Evolutionary conservation across 352 stramenopile genomes (phyloP), one percentile per base, ranked within the genome.

Genomic region (Blastocystis hominis): DNA sequence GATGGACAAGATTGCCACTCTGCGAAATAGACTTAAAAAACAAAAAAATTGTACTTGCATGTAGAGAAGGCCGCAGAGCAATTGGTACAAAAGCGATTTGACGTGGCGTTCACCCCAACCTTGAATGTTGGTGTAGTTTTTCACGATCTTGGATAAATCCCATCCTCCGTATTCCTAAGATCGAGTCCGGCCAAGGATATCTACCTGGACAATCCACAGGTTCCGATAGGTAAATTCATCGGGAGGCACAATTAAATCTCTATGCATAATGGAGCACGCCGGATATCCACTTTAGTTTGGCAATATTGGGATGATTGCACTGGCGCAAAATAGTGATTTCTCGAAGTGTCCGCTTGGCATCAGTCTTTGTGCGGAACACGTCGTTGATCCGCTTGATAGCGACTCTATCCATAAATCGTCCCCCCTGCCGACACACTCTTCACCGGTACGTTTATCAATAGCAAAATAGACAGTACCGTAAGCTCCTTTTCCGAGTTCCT

Each of bases 1-100:
- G 91, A 80, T 94, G 92, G 42, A 94, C 88, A 54, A 94, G 30
- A 47, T 84, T 84, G 15, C 72, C 72, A 15, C 72, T 84, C 56
- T 84, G 44, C 62, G 44, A n/a, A 47, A 7, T 9, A n/a, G 50
- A 59, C 10, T 13, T 13, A 59, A 59, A 20, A 59, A 20, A 20
- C 20, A 7, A 46, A 72, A 30, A 30, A 30, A 30, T 30, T 0
- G 1, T 66, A 90, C 94, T 90, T 97, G 94, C 56, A 97, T 88
- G 81, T 97, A 96, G 81, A 96, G 93, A 34, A 97, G 89, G 15
- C 95, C 96, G 77, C 97, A 95, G 4, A 99, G 91, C 88, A 99
- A 98, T 90, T 98, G 96, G 34, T 91, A 90, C 59, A 91, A 80
- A 46, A 91, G 92, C 1, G 66, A 88, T 34, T 89, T 91, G 66